Percentiles rank a stretch among this genome's conserved stretches.
Evolutionary conservation across 352 stramenopile species (phyloP).

Genomic region (Phytophthora pisi): DNA sequence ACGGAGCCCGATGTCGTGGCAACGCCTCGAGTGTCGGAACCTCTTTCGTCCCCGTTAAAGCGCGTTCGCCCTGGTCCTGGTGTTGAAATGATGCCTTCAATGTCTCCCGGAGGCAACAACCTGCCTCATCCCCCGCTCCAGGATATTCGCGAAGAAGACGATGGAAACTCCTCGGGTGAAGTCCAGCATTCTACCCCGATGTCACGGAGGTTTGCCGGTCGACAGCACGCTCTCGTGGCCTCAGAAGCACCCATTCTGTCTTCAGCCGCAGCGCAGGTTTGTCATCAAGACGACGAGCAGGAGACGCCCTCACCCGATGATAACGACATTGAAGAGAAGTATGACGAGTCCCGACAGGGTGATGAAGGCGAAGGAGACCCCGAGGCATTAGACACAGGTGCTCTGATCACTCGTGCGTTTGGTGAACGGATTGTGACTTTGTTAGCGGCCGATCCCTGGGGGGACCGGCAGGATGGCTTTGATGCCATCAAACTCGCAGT

Average conservation of each 20-base stretch:
- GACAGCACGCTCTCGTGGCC: neutral
- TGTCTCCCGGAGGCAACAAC: constrained; percentile 6
- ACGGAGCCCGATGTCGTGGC: constrained; percentile 13
- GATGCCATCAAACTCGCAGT: constrained; percentile 70
- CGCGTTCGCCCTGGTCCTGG: constrained; percentile 14
- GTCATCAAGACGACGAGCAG: constrained; percentile 6
- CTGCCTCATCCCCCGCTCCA: constrained; percentile 39
- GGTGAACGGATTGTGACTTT: constrained; percentile 72
- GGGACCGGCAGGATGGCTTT: constrained; percentile 80
- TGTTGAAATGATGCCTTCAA: constrained; percentile 7
- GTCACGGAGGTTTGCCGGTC: constrained; percentile 12
- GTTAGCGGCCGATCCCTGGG: constrained; percentile 76
- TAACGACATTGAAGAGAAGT: constrained; percentile 11
- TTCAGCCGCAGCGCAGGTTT: constrained; percentile 36
- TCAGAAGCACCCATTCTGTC: constrained; percentile 68
- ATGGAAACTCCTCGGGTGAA: neutral
- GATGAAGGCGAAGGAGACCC: constrained; percentile 8
- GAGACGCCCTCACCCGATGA: neutral
- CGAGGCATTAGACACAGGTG: constrained; percentile 62
- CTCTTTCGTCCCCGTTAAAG: constrained; percentile 29
- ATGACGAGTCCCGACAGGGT: neutral
- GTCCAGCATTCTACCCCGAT: neutral
- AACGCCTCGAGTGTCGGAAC: constrained; percentile 7
- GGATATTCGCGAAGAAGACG: constrained; percentile 52
- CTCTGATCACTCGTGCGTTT: constrained; percentile 71